Evolutionary conservation across 306 rosid species (phyloP), one percentile per base, ranked within the genome.

Genomic region (Crataegus laevigata): DNA sequence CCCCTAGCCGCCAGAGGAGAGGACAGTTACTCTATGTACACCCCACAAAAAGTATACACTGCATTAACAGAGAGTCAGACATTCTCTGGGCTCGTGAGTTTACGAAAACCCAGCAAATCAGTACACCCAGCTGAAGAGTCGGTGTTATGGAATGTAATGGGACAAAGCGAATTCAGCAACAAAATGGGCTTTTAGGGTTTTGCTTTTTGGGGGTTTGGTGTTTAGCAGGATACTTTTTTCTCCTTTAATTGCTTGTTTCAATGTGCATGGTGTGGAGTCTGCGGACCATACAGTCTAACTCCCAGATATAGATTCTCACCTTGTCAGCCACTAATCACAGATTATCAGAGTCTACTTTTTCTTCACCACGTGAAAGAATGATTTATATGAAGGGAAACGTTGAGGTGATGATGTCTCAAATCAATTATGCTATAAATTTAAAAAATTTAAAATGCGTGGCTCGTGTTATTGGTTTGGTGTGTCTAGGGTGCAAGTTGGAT

Each of bases 151-250:
- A 55, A 55, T 55, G 26, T 10, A 65, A 68, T 69, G 72, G 68
- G 77, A 65, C 70, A 66, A 11, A 71, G 66, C 34, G 66, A 52
- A 13, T 14, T 71, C 81, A 19, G 84, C 81, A n/a, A 76, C 74
- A 76, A 81, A 71, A 45, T 52, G 68, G 84, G 84, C 80, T 80
- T 47, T 80, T 80, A 24, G 59, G 25, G 54, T 74, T 45, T 71
- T 71, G 17, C 15, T 11, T 77, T 66, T 60, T 45, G 15, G 52
- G 52, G 52, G 14, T 47, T 14, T 47, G 52, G 19, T 15, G 52
- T 47, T 47, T 57, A 25, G 18, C 65, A 11, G 18, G 65, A 26
- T 14, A 6, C 40, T 7, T 24, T 59, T 62, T 29, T 17, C 3
- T 28, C 40, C 38, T 10, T 3, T 55, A 3, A 25, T n/a, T 59